Evolutionary conservation across 495 filamentous ascomycete species (phyloP).

Genomic region (Tricharina praecox): DNA sequence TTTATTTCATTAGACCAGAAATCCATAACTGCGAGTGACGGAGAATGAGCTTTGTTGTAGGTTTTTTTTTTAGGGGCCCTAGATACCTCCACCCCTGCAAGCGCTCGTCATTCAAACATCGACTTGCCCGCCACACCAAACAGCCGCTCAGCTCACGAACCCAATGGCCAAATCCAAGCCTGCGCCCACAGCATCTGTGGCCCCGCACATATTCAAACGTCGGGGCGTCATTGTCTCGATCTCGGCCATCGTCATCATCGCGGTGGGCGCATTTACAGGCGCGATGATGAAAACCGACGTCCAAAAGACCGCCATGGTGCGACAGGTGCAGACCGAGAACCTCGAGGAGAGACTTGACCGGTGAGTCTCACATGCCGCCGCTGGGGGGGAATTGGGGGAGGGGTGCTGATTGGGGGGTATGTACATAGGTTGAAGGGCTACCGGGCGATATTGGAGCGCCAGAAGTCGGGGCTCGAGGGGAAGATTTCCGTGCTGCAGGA

Average conservation of each 20-base stretch:
- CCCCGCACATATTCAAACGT: no score
- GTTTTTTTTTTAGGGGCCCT: no score
- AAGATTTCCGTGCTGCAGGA: slow-evolving; percentile 14
- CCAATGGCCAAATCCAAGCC: no score
- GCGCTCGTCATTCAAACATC: no score
- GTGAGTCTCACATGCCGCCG: background rate
- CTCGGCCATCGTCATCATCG: slow-evolving; percentile 17
- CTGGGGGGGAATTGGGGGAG: background rate
- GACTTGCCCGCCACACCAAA: no score
- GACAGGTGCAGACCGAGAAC: slow-evolving; percentile 6
- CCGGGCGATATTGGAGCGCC: slow-evolving; percentile 11
- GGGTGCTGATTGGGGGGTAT: background rate
- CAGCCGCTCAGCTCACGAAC: no score
- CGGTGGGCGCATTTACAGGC: slow-evolving; percentile 20
- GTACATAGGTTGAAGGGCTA: slow-evolving; percentile 18
- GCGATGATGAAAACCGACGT: slow-evolving; percentile 18
- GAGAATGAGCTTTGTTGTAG: no score
- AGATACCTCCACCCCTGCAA: no score
- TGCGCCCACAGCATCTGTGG: no score
- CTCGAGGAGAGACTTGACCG: slow-evolving; percentile 13
- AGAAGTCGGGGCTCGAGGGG: slow-evolving; percentile 13
- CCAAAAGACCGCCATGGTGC: slow-evolving; percentile 5
- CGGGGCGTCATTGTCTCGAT: slow-evolving; percentile 13
- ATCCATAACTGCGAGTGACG: no score
- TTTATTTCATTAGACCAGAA: no score